phyloP scores from a whole-genome alignment of 2,329 filamentous ascomycete species.

The Sarocladium kiliense region DNA sequence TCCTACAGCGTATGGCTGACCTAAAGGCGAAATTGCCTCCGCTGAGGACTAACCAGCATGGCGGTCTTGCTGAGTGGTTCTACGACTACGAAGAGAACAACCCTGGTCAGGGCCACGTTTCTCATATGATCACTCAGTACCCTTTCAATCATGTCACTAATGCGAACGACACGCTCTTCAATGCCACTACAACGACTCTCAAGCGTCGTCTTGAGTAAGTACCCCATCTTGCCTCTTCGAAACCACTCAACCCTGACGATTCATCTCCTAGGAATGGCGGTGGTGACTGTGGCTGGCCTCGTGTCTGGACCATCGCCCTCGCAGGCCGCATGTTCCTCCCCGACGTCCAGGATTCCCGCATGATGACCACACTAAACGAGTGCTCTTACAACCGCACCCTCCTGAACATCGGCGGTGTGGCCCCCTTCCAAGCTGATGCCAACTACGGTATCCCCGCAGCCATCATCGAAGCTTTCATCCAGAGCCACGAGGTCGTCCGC shows the following conservation, averaged over 20 bases:
- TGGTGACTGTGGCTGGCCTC: slow-evolving; percentile 42
- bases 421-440: slow-evolving; percentile 25
- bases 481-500: slow-evolving; percentile 22
- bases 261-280: slow-evolving; percentile 25
- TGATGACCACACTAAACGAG: slow-evolving; percentile 5
- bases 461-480: slow-evolving; percentile 38
- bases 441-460: slow-evolving; percentile 40
- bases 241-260: not conserved
- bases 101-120: slow-evolving; percentile 12
- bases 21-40: not conserved
- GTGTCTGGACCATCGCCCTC: slow-evolving; percentile 40
- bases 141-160: slow-evolving; percentile 10
- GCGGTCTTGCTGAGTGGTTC: slow-evolving; percentile 10
- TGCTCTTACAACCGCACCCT: slow-evolving; percentile 11
- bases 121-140: slow-evolving; percentile 9
- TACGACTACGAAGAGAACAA: slow-evolving; percentile 11
- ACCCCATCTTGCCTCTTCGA: too few species aligned
- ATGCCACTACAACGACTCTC: slow-evolving; percentile 8
- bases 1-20: slow-evolving; percentile 10
- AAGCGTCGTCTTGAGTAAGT: slow-evolving; percentile 6
- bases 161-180: slow-evolving; percentile 9
- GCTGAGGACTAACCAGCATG: slow-evolving; percentile 1
- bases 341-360: slow-evolving; percentile 1
- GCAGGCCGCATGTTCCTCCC: slow-evolving; percentile 10
- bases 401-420: slow-evolving; percentile 10